Conservation (phyloP, 2,329 filamentous ascomycete genomes). For the Diaporthe vexans region DNA sequence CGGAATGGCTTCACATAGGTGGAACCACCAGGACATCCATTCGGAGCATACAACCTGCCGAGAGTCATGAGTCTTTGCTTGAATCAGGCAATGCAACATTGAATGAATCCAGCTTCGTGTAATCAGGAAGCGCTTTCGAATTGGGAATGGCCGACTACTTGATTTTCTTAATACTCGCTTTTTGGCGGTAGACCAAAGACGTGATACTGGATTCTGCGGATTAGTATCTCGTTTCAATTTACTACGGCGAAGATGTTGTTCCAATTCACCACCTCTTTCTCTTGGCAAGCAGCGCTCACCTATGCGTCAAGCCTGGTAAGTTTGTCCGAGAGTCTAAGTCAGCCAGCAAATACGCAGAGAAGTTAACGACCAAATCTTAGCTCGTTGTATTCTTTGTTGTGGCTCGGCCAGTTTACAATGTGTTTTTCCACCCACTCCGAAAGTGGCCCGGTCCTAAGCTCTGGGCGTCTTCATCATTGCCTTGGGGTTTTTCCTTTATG, state of each 20-base stretch:
- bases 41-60: not conserved
- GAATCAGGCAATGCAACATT: not conserved
- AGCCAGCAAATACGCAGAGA: not conserved
- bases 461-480: slow-evolving; percentile 21
- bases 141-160: not conserved
- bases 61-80: not conserved
- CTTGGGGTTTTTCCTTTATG: slow-evolving; percentile 23
- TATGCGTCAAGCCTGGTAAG: not conserved
- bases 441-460: slow-evolving; percentile 34
- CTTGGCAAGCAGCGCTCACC: not conserved
- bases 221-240: not conserved
- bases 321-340: not conserved
- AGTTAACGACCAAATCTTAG: not conserved
- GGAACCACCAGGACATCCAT: not conserved
- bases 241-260: slow-evolving; percentile 13
- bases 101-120: not conserved
- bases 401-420: slow-evolving; percentile 26
- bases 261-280: not conserved
- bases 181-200: not conserved
- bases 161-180: not conserved
- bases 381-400: not conserved
- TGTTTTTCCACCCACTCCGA: slow-evolving; percentile 30
- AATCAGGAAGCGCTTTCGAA: not conserved
- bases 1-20: not conserved
- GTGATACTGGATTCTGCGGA: not conserved